Conservation (phyloP, 257 asterid genomes). For the Solanum okadae region DNA sequence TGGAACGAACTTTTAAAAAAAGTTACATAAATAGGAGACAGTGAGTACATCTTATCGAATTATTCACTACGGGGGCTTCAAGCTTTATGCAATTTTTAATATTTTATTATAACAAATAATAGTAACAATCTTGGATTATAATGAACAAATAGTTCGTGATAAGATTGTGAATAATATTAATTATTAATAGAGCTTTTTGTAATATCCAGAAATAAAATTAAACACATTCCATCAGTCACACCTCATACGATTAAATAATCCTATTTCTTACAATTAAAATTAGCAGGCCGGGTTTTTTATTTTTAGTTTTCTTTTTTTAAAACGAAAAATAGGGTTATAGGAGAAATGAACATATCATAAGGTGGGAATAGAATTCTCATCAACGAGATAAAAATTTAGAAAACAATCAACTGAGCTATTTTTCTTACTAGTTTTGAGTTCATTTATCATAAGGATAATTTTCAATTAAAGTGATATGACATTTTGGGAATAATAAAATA, state of each 20-base stretch:
- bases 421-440: no score
- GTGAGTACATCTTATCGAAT: not conserved
- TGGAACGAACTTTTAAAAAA: not conserved
- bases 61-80: not conserved
- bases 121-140: not conserved
- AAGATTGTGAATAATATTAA: not conserved
- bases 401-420: no score
- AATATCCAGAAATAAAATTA: not conserved
- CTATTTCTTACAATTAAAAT: not conserved
- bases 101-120: no score
- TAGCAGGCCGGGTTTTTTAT: not conserved
- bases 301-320: no score
- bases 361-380: no score
- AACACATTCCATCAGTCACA: not conserved
- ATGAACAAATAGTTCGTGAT: not conserved
- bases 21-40: no score
- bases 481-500: no score
- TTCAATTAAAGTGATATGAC: not conserved
- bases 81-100: no score
- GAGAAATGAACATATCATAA: no score
- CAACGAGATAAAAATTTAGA: no score
- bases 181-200: not conserved
- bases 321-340: no score
- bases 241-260: not conserved
- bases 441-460: no score